These are phyloP conservation scores for Kwoniella shandongensis DNA, from an alignment of 768 basidiomycete genomes.

Conservation along the genomic window DNA sequence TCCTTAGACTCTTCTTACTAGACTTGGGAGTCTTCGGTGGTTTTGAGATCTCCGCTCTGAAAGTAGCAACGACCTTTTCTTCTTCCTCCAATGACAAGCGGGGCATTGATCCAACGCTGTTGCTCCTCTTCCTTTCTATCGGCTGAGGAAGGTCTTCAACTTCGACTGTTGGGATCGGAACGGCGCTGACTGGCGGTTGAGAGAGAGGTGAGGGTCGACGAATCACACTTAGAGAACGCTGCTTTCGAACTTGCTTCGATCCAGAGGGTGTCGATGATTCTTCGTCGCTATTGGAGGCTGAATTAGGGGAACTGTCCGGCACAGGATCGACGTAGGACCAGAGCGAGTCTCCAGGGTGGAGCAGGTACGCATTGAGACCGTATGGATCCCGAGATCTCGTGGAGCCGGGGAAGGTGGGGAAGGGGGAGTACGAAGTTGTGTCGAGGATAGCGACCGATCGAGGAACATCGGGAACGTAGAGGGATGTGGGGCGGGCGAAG, in stretches of 20 bases:
- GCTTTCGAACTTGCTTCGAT: slow-evolving; percentile 10
- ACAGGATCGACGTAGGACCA: slow-evolving; percentile 35
- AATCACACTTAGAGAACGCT: slow-evolving; percentile 17
- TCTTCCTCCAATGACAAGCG: slow-evolving; percentile 11
- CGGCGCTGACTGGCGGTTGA: slow-evolving; percentile 19
- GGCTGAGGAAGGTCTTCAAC: not conserved
- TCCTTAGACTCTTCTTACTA: slow-evolving; percentile 10
- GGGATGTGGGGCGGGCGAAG: slow-evolving; percentile 38
- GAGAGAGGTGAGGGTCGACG: slow-evolving; percentile 25
- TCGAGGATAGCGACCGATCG: slow-evolving; percentile 28
- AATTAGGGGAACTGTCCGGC: slow-evolving; percentile 7
- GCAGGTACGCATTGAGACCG: slow-evolving; percentile 41
- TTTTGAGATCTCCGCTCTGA: slow-evolving; percentile 2
- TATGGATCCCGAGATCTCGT: slow-evolving; percentile 32
- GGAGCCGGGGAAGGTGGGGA: slow-evolving; percentile 37
- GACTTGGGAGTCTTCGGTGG: slow-evolving; percentile 16
- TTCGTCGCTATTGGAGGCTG: not conserved
- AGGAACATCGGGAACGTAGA: slow-evolving; percentile 21
- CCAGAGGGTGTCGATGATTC: slow-evolving; percentile 4
- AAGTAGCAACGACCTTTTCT: slow-evolving; percentile 4
- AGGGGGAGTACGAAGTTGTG: slow-evolving; percentile 41
- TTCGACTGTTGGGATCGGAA: not conserved
- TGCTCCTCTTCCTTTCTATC: slow-evolving; percentile 8
- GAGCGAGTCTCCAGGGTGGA: slow-evolving; percentile 40
- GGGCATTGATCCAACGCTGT: slow-evolving; percentile 9